A percentile compares a stretch with the other conserved stretches of the same genome.
Evolutionary conservation across 139 green algal genomes (phyloP).

Genomic region (Micromonas pusilla): DNA sequence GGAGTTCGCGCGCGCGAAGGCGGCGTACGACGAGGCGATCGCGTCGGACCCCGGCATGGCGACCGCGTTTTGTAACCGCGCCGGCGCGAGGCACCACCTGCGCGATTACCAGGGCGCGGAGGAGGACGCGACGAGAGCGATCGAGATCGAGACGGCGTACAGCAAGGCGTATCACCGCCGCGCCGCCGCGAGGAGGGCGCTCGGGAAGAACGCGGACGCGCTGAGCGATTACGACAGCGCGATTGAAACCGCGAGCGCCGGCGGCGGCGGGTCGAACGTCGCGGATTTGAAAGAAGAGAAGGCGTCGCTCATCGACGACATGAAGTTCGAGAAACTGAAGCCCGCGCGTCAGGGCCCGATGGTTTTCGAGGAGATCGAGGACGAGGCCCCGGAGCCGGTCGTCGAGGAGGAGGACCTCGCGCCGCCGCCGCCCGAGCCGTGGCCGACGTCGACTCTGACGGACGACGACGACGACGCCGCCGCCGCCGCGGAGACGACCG

Average conservation of each 20-base stretch:
- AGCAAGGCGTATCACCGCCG: conserved; percentile 6
- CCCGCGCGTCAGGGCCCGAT: no score
- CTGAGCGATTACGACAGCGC: conserved; percentile 4
- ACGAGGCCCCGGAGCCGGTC: no score
- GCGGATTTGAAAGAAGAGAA: no score
- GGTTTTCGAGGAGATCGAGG: no score
- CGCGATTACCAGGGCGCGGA: not conserved
- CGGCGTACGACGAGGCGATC: conserved; percentile 46
- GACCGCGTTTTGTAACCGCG: conserved; percentile 61
- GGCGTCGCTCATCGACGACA: no score
- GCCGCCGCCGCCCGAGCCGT: no score
- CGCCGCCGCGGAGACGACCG: not conserved
- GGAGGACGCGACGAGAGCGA: not conserved
- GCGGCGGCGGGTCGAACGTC: no score
- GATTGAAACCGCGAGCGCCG: no score
- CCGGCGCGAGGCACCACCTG: not conserved
- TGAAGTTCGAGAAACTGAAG: no score
- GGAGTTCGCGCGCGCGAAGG: conserved; percentile 48
- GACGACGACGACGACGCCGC: not conserved
- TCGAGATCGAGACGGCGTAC: not conserved
- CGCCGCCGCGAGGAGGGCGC: not conserved
- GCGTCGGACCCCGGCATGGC: conserved; percentile 35
- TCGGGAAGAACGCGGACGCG: not conserved
- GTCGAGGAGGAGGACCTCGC: no score
- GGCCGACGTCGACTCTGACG: not conserved